phyloP scores from a whole-genome alignment of 2,329 filamentous ascomycete genomes.

The Chrysosporium keratinophilum region DNA sequence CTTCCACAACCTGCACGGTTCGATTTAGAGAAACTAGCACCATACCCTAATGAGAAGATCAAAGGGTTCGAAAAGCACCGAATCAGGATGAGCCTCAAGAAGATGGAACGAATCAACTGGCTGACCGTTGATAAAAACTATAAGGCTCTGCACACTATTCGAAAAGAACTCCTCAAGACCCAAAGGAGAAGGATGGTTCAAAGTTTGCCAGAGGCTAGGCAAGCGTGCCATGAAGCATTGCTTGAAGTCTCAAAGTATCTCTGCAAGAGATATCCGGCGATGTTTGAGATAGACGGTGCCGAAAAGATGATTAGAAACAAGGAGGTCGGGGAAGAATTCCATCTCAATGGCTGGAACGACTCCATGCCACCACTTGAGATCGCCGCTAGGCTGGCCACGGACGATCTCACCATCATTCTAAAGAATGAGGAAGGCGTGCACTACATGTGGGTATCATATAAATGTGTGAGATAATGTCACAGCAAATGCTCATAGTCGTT shows the following conservation, averaged over 20 bases:
- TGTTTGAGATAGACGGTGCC: conserved; percentile 31
- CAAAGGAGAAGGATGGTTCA: conserved; percentile 37
- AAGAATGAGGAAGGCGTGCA: conserved; percentile 39
- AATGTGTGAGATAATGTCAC: background rate
- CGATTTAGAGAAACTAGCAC: conserved; percentile 28
- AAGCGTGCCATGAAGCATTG: conserved; percentile 41
- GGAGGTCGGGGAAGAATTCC: conserved; percentile 37
- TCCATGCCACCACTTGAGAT: conserved; percentile 40
- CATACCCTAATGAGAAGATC: conserved; percentile 32
- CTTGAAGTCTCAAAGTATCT: conserved; percentile 39
- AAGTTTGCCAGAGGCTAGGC: conserved; percentile 35
- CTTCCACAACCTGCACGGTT: background rate
- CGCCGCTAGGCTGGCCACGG: conserved; percentile 41
- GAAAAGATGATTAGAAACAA: conserved; percentile 34
- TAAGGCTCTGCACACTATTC: conserved; percentile 35
- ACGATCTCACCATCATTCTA: conserved; percentile 43
- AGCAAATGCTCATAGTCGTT: background rate
- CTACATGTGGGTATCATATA: conserved; percentile 32
- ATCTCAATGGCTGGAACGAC: conserved; percentile 27
- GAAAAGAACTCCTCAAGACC: conserved; percentile 32
- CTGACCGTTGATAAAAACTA: conserved; percentile 41
- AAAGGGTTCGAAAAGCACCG: conserved; percentile 32
- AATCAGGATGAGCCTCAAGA: conserved; percentile 41
- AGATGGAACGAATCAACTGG: conserved; percentile 40
- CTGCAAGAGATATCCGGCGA: conserved; percentile 34